phyloP scores from a whole-genome alignment of 2,329 filamentous ascomycete species.

The Onygenales sp. region DNA sequence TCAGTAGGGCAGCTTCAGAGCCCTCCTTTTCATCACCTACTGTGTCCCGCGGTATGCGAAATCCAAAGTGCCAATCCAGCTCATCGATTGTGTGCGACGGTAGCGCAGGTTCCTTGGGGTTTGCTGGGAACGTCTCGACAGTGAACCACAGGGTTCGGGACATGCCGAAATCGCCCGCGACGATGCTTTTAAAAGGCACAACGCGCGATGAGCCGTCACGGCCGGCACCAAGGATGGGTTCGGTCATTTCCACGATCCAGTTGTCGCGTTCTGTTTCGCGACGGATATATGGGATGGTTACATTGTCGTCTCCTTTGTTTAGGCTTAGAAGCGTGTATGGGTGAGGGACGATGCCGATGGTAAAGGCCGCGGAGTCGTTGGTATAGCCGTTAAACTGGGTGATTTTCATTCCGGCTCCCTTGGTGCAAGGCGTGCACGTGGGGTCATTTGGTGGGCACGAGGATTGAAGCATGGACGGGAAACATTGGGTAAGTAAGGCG shows the following conservation, averaged over 20 bases:
- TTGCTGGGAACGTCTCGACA: constrained; percentile 49
- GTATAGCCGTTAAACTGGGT: constrained; percentile 57
- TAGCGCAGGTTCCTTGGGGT: constrained; percentile 41
- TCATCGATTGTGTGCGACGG: constrained; percentile 48
- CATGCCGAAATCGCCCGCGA: constrained; percentile 58
- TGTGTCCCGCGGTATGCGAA: constrained; percentile 55
- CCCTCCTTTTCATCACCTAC: constrained; percentile 25
- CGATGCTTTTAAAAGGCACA: constrained; percentile 67
- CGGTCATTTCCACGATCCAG: constrained; percentile 67
- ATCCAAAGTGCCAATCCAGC: constrained; percentile 84
- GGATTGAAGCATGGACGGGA: constrained; percentile 59
- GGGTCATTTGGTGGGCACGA: constrained; percentile 76
- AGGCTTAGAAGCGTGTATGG: constrained; percentile 75
- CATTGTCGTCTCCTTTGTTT: constrained; percentile 46
- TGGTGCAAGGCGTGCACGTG: constrained; percentile 64
- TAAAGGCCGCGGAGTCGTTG: constrained; percentile 65
- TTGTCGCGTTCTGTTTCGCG: constrained; percentile 62
- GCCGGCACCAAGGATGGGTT: constrained; percentile 55
- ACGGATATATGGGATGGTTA: constrained; percentile 58
- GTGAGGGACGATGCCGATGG: constrained; percentile 80
- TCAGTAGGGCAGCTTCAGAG: constrained; percentile 7
- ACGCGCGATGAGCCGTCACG: constrained; percentile 57
- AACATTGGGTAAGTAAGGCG: constrained; percentile 64
- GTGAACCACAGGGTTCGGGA: constrained; percentile 70
- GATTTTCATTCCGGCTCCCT: constrained; percentile 55